Base-by-base conservation (phyloP, 805 yeast species). In the Debaryomyces prosopidis region DNA sequence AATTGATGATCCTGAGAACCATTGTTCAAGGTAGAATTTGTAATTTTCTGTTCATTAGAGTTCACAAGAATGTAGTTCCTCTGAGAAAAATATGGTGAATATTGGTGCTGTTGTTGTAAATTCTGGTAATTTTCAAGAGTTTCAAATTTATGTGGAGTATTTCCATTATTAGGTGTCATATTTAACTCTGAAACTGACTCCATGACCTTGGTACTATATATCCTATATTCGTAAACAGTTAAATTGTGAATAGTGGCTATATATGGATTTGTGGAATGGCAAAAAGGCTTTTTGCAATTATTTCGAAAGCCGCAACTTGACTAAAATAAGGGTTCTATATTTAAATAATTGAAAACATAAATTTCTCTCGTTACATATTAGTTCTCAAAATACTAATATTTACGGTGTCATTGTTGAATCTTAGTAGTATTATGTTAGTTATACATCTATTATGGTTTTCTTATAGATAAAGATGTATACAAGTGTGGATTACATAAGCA, bases 31-130 rank as follows among this genome's bases (percentile, higher is more conserved):
- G 28, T 36, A 12, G 41, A 40, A 17, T 39, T 42, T 16, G 28
- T 16, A 12, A 32, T 33, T 16, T 38, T 37, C n/a, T 34, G 32
- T 32, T 42, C 47, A 16, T 20, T 33, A 7, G 49, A 17, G 28
- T 39, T 42, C 36, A 42, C 38, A 5, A 37, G 38, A 17, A 35
- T 36, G 36, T 45, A 45, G 28, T 31, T 41, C 30, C 39, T 45
- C 36, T 40, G 48, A 14, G 44, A 35, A 16, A 20, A 16, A 34
- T 36, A 37, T 5, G 49, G 45, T n/a, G 49, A 38, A 30, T 37
- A 35, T 20, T 44, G 41, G 19, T 34, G 37, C 34, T 31, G 34
- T 5, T 38, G 41, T 11, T 14, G 41, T 17, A 15, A 36, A 27
- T 18, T 45, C 38, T 28, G 41, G 26, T 20, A 31, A 16, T 41